Base-by-base conservation (phyloP, 2,329 filamentous ascomycete genomes). In the Oidium heveae region DNA sequence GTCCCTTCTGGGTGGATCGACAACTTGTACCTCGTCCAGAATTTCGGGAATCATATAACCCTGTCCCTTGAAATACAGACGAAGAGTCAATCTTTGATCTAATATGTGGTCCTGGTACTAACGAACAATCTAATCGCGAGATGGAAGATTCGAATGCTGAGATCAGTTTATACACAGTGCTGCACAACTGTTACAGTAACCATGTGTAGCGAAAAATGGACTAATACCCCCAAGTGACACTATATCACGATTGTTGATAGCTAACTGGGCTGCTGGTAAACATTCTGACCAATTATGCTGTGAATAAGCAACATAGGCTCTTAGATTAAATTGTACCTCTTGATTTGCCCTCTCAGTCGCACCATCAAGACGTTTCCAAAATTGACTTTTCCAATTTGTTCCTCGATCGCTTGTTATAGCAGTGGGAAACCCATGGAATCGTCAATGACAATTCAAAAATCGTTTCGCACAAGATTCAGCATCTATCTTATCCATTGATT, bases 311-410 rank as follows among this genome's bases (percentile, higher is more conserved):
- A 52, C 34, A 16, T 52, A 52, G 2, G 34, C 51, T 52, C 34
- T 41, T 12, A 52, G 33, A 24, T 39, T 41, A 13, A 20, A 39
- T 16, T 52, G 51, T 15, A 52, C 51, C 34, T 52, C 51, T n/a
- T 52, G 51, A 22, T 52, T 52, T 18, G 22, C 20, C 15, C 51
- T 52, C 39, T 52, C 51, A 8, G 18, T 52, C 24, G 51, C 51
- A 10, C 51, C 34, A 52, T 52, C 51, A 16, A 52, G 18, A n/a
- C 51, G n/a, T 52, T 41, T 43, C 51, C 51, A 52, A 24, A 52
- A 52, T 52, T 39, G 37, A 41, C 34, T 52, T 41, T 34, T 52
- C 51, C 34, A 41, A 41, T 52, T 52, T 15, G 34, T 39, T n/a
- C 9, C 51, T 13, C 36, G 34, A 12, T 41, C 51, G 28, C 51